Evolutionary conservation across 805 yeast species (phyloP).

Genomic region (Sugiyamaella valdiviana): DNA sequence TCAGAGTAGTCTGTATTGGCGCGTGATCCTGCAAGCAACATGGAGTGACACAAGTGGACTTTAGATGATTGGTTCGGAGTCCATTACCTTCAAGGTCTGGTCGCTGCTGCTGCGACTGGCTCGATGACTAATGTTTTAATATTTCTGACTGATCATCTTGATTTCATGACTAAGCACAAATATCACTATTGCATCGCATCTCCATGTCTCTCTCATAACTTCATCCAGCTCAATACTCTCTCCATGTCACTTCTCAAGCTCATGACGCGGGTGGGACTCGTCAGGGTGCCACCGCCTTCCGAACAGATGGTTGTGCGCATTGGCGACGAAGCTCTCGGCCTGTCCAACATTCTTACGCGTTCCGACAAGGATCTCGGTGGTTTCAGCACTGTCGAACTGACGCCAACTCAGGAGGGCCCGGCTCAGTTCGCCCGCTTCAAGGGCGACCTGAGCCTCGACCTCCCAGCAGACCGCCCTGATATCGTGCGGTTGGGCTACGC

Average conservation of each 20-base stretch:
- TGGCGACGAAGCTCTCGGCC: conserved; percentile 39
- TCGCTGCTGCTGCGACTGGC: no score
- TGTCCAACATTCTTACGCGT: conserved; percentile 50
- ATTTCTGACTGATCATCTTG: no score
- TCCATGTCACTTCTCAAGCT: conserved; percentile 10
- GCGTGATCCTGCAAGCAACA: no score
- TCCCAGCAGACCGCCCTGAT: conserved; percentile 60
- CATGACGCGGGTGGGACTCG: conserved; percentile 12
- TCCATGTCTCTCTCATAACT: not conserved
- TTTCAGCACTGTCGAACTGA: conserved; percentile 56
- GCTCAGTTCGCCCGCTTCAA: conserved; percentile 51
- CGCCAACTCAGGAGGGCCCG: conserved; percentile 31
- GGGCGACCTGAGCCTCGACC: conserved; percentile 62
- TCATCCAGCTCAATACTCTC: not conserved
- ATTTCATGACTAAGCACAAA: no score
- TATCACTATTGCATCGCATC: not conserved
- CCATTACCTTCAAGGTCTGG: no score
- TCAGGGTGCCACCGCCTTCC: conserved; percentile 16
- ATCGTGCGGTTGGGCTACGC: conserved; percentile 65
- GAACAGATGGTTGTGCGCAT: conserved; percentile 52
- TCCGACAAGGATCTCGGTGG: conserved; percentile 78
- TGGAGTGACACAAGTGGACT: no score
- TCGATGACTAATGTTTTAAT: no score
- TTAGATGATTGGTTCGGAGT: no score
- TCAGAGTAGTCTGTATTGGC: no score